phyloP scores from a whole-genome alignment of 179 eudicot genomes.

The Heliamphora ciliata region DNA sequence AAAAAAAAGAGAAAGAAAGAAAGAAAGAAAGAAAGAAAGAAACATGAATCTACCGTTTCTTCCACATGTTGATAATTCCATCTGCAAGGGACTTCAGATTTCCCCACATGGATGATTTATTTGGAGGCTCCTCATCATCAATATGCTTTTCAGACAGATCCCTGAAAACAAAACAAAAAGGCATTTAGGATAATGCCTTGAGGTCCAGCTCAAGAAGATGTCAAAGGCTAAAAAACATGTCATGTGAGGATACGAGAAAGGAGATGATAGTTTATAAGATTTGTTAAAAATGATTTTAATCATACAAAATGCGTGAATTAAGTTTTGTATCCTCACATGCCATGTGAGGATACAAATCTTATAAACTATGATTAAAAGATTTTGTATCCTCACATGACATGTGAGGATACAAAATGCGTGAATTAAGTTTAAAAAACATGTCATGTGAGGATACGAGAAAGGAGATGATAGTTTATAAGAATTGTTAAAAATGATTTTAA shows the following conservation, averaged over 20 bases:
- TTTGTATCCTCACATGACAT: too few relatives aligned
- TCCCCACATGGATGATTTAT: constrained; percentile 12
- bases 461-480: not conserved
- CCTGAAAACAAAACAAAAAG: not conserved
- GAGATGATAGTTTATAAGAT: too few relatives aligned
- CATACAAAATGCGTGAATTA: too few relatives aligned
- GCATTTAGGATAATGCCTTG: not conserved
- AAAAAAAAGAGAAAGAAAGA: too few relatives aligned
- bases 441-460: not conserved
- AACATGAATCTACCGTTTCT: not conserved
- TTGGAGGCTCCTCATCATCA: not conserved
- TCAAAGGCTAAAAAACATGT: not conserved
- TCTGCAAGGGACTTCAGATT: constrained; percentile 15
- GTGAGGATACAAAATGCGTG: too few relatives aligned
- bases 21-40: too few relatives aligned
- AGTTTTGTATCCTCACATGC: not conserved
- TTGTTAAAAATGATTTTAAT: not conserved
- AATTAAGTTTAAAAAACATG: not conserved
- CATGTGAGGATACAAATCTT: not conserved
- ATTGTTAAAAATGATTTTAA: not conserved
- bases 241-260: not conserved
- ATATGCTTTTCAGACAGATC: not conserved
- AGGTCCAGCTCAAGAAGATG: not conserved
- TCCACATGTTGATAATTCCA: constrained; percentile 12
- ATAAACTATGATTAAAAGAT: too few relatives aligned